These are phyloP conservation scores for Pterulicium gracile DNA, from an alignment of 1,284 basidiomycete species.

Conservation along the genomic window DNA sequence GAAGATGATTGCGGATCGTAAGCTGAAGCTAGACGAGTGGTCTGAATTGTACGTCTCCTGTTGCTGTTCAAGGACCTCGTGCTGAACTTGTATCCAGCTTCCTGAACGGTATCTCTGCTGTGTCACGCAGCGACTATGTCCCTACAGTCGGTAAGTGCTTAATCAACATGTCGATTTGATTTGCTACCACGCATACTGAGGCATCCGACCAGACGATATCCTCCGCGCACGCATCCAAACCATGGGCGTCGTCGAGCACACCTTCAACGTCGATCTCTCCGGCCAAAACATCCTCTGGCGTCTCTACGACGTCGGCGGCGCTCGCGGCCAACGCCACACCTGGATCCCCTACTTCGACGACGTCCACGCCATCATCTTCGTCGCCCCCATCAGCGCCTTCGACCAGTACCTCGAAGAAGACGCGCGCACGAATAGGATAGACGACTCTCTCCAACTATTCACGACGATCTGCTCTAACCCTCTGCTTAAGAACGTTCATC, in stretches of 20 bases:
- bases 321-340: conserved; percentile 71
- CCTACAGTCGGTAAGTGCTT: conserved; percentile 51
- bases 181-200: conserved; percentile 16
- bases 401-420: conserved; percentile 85
- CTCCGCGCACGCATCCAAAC: conserved; percentile 58
- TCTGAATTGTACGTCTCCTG: conserved; percentile 59
- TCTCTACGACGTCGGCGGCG: conserved; percentile 73
- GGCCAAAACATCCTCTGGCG: conserved; percentile 71
- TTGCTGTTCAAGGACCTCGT: conserved; percentile 7
- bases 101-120: conserved; percentile 56
- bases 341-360: conserved; percentile 57
- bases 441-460: conserved; percentile 76
- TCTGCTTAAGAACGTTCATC: conserved; percentile 64
- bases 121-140: conserved; percentile 54
- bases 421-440: conserved; percentile 69
- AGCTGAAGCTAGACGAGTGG: conserved; percentile 72
- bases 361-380: conserved; percentile 77
- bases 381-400: conserved; percentile 79
- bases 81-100: conserved; percentile 37
- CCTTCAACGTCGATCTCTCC: conserved; percentile 47
- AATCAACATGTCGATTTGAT: conserved; percentile 3
- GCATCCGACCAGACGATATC: conserved; percentile 53
- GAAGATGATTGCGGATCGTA: conserved; percentile 52
- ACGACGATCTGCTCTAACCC: conserved; percentile 75
- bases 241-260: conserved; percentile 2